phyloP scores from a whole-genome alignment of 495 filamentous ascomycete genomes.

The Antarctomyces pellizariae region DNA sequence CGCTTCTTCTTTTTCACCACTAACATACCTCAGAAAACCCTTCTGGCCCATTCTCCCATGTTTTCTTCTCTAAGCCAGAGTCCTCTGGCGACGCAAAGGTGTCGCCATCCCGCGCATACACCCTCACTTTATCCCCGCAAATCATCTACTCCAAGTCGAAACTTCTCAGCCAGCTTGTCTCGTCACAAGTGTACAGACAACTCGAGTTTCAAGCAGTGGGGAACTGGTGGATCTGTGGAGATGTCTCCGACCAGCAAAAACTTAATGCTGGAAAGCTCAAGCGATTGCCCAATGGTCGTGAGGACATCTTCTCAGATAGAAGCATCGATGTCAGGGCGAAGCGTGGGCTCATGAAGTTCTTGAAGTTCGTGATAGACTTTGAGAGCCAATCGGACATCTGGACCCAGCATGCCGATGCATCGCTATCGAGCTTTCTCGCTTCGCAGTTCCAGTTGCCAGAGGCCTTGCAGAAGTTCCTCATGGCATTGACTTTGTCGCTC shows the following conservation, averaged over 20 bases:
- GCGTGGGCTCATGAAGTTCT: slow-evolving; percentile 65
- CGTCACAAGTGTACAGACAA: slow-evolving; percentile 67
- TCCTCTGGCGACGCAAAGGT: slow-evolving; percentile 16
- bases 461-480: slow-evolving; percentile 43
- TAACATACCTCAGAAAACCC: no score
- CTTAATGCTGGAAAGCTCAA: slow-evolving; percentile 15
- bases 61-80: no score
- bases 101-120: slow-evolving; percentile 53
- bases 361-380: slow-evolving; percentile 50
- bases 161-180: slow-evolving; percentile 54
- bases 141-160: slow-evolving; percentile 65
- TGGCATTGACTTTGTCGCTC: slow-evolving; percentile 59
- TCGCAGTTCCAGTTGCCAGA: slow-evolving; percentile 49
- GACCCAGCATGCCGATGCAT: slow-evolving; percentile 19
- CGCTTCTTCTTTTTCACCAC: no score
- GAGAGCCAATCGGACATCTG: slow-evolving; percentile 29
- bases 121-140: slow-evolving; percentile 62
- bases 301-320: slow-evolving; percentile 63
- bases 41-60: no score
- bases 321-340: slow-evolving; percentile 52
- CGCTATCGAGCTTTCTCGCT: slow-evolving; percentile 40
- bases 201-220: slow-evolving; percentile 88
- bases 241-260: slow-evolving; percentile 8
- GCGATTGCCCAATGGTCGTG: slow-evolving; percentile 59
- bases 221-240: slow-evolving; percentile 63